These are phyloP conservation scores for Auriculariales sp. DNA, from an alignment of 768 basidiomycete species.

Conservation along the genomic window DNA sequence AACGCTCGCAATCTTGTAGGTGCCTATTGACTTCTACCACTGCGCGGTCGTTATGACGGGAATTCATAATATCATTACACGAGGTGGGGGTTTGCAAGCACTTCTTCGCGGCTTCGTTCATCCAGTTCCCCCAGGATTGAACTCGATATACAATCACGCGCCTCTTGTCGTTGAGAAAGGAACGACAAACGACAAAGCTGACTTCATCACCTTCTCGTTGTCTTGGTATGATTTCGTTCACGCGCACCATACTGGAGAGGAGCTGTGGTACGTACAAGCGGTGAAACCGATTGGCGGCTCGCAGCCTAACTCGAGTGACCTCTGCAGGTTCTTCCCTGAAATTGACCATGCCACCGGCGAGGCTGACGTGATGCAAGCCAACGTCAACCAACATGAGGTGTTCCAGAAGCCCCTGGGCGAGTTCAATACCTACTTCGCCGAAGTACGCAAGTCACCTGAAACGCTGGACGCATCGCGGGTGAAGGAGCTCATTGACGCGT, in stretches of 20 bases:
- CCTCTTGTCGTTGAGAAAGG: not conserved
- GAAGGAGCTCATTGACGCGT: not conserved
- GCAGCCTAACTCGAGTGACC: too few relatives aligned
- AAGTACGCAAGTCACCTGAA: not conserved
- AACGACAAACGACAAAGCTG: not conserved
- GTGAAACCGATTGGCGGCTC: not conserved
- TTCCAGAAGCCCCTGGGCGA: not conserved
- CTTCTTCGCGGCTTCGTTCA: not conserved
- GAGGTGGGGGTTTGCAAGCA: too few relatives aligned
- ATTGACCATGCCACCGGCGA: too few relatives aligned
- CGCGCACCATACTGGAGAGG: not conserved
- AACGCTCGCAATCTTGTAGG: too few relatives aligned
- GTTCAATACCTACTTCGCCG: not conserved
- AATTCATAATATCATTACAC: not conserved
- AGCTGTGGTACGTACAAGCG: not conserved
- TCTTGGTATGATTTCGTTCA: not conserved
- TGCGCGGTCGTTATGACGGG: not conserved
- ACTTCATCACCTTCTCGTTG: not conserved
- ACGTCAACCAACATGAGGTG: not conserved
- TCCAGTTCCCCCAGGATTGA: not conserved
- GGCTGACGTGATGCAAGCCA: not conserved
- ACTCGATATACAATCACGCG: not conserved
- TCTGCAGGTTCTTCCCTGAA: too few relatives aligned
- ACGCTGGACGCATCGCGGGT: not conserved
- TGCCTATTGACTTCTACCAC: not conserved